Conservation (phyloP, 257 asterid species). For the Anisodus tanguticus region DNA sequence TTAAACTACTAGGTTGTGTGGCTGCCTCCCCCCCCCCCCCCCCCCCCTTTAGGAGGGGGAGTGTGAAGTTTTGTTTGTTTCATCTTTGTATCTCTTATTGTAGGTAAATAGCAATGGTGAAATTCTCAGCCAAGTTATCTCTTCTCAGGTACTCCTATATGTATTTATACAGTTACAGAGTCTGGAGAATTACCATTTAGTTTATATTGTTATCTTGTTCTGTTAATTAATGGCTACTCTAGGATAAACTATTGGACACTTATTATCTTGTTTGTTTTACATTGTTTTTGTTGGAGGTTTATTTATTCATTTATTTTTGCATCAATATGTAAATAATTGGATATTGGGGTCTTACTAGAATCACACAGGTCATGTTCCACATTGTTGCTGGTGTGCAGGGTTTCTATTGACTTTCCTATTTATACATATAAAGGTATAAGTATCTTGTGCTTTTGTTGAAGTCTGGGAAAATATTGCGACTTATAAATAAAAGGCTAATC, state of each 20-base stretch:
- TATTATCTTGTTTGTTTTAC: not conserved
- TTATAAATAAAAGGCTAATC: not conserved
- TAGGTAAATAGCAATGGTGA: constrained; percentile 92
- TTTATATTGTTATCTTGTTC: not conserved
- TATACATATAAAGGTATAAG: not conserved
- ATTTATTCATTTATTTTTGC: not conserved
- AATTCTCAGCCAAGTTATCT: constrained; percentile 88
- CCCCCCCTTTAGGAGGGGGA: no score
- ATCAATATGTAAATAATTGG: not conserved
- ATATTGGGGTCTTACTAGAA: not conserved
- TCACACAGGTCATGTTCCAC: not conserved
- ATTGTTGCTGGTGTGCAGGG: not conserved
- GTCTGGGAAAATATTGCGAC: not conserved
- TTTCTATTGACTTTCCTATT: not conserved
- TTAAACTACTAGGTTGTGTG: no score
- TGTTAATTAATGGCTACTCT: not conserved
- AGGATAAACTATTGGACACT: not conserved
- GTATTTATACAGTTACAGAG: not conserved
- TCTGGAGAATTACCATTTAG: not conserved
- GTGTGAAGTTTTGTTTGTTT: constrained; percentile 29
- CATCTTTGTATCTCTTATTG: constrained; percentile 26
- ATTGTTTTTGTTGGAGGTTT: not conserved
- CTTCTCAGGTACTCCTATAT: constrained; percentile 68
- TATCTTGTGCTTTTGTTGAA: not conserved
- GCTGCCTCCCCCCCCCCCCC: no score